phyloP scores from a whole-genome alignment of 192 early-diverging fungal species.

The Allomyces macrogynus region DNA sequence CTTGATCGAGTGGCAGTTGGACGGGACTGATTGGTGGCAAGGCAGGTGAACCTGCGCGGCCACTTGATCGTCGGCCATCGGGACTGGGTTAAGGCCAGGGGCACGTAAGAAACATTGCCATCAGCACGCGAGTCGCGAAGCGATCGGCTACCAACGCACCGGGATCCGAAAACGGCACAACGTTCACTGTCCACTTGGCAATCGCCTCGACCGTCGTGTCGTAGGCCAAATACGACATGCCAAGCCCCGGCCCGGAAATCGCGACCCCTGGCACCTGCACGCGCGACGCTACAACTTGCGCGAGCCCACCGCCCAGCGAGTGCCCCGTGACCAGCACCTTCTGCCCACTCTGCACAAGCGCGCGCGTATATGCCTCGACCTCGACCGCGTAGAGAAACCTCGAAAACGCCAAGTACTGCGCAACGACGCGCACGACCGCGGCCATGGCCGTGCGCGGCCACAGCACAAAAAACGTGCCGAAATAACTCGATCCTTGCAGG shows the following conservation, averaged over 20 bases:
- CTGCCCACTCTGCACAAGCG: neutral
- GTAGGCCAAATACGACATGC: neutral
- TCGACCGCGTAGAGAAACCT: neutral
- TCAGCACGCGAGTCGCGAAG: no score
- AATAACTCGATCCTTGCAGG: neutral
- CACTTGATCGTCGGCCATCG: neutral
- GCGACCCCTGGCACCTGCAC: neutral
- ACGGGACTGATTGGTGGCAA: neutral
- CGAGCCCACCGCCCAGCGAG: neutral
- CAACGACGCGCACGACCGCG: neutral
- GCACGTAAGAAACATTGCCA: no score
- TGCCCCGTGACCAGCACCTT: neutral
- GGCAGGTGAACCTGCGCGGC: neutral
- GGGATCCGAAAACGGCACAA: neutral
- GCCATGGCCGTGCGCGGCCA: neutral
- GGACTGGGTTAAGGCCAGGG: no score
- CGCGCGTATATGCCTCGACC: neutral
- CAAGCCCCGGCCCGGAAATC: neutral
- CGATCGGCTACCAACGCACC: no score
- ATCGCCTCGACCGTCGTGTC: neutral
- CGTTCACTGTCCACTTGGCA: neutral
- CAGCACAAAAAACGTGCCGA: neutral
- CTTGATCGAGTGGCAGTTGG: neutral
- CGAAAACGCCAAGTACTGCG: neutral
- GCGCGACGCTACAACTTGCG: neutral